Evolutionary conservation across 805 yeast species (phyloP).

Genomic region (Yarrowia hollandica): DNA sequence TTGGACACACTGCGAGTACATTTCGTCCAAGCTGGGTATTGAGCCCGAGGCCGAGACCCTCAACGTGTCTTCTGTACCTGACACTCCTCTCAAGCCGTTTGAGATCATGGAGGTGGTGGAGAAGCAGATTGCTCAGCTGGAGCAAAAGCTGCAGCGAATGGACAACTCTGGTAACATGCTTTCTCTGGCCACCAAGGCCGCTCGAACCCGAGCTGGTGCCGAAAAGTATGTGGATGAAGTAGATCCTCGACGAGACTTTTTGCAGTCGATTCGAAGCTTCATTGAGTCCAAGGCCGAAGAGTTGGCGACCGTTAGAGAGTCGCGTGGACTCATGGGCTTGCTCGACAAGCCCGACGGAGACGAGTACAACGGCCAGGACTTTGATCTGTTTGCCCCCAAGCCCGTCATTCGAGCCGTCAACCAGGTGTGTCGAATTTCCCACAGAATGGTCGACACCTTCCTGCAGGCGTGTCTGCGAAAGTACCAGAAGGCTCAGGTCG

Average conservation of each 20-base stretch:
- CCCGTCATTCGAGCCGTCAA: slow-evolving; percentile 38
- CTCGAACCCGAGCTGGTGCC: slow-evolving; percentile 40
- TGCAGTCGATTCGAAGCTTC: slow-evolving; percentile 69
- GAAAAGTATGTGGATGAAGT: slow-evolving; percentile 74
- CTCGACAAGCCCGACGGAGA: slow-evolving; percentile 47
- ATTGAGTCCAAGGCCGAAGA: slow-evolving; percentile 55
- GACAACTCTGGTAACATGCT: slow-evolving; percentile 70
- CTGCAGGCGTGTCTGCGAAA: slow-evolving; percentile 74
- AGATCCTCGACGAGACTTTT: slow-evolving; percentile 86
- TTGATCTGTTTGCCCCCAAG: slow-evolving; percentile 37
- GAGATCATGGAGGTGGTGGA: slow-evolving; percentile 61
- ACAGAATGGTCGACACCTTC: slow-evolving; percentile 60
- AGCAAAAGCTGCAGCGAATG: slow-evolving; percentile 57
- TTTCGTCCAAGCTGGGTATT: slow-evolving; percentile 38
- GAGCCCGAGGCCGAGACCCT: slow-evolving; percentile 9
- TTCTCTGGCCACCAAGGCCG: slow-evolving; percentile 41
- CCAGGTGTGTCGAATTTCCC: slow-evolving; percentile 58
- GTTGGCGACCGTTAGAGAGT: slow-evolving; percentile 58
- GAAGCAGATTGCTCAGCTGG: slow-evolving; percentile 60
- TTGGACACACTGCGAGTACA: slow-evolving; percentile 87
- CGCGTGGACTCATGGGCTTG: slow-evolving; percentile 52
- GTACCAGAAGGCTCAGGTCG: slow-evolving; percentile 87
- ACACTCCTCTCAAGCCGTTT: slow-evolving; percentile 62
- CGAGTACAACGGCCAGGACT: slow-evolving; percentile 43
- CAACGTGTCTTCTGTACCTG: slow-evolving; percentile 55